phyloP scores from a whole-genome alignment of 1,139 yeast genomes.

The Hyphopichia khmerensis region DNA sequence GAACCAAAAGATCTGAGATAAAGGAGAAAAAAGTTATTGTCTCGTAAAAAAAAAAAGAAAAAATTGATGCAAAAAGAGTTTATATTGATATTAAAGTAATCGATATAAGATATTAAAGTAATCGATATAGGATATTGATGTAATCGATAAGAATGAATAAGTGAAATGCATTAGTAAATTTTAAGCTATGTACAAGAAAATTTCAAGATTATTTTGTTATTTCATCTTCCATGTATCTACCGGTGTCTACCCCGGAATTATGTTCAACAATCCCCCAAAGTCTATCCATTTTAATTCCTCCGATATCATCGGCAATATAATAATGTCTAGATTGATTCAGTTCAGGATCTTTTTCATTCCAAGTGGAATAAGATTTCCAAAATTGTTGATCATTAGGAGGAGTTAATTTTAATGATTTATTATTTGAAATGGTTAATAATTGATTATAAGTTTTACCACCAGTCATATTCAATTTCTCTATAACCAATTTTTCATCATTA shows the following conservation, averaged over 20 bases:
- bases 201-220: neutral
- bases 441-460: constrained; percentile 70
- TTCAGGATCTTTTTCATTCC: constrained; percentile 48
- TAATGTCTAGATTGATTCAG: constrained; percentile 37
- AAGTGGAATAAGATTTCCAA: constrained; percentile 57
- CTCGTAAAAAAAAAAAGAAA: neutral
- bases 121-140: too few relatives aligned
- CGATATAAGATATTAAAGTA: too few relatives aligned
- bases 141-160: too few relatives aligned
- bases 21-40: neutral
- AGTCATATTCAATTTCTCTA: constrained; percentile 65
- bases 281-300: constrained; percentile 82
- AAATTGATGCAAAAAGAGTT: neutral
- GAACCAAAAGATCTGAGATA: neutral
- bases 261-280: constrained; percentile 77
- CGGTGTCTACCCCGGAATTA: constrained; percentile 65
- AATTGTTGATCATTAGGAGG: constrained; percentile 22
- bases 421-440: constrained; percentile 49
- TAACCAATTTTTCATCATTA: constrained; percentile 60
- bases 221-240: constrained; percentile 43
- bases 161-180: too few relatives aligned
- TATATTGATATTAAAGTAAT: neutral
- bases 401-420: constrained; percentile 39
- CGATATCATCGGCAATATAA: constrained; percentile 70
- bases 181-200: too few relatives aligned